Evolutionary conservation across 768 basidiomycete species (phyloP).

Genomic region (Antrodiella citrinella): DNA sequence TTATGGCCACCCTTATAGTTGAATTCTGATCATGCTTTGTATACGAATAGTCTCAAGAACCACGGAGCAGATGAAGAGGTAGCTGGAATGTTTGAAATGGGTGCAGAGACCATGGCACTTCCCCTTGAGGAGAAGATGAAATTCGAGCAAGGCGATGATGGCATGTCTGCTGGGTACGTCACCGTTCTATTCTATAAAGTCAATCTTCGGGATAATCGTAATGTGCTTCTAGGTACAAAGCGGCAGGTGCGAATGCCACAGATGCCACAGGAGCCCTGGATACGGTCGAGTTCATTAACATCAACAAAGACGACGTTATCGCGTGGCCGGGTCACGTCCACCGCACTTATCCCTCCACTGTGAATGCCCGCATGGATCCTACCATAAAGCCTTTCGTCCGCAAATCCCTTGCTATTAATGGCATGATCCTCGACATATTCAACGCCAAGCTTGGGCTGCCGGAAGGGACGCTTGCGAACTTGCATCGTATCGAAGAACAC

Average conservation of each 20-base stretch:
- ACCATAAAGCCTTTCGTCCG: slow-evolving; percentile 23
- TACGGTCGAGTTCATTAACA: slow-evolving; percentile 29
- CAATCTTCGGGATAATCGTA: not conserved
- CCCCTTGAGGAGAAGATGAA: slow-evolving; percentile 34
- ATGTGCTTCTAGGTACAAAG: slow-evolving; percentile 17
- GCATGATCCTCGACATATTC: slow-evolving; percentile 23
- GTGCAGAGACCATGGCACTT: slow-evolving; percentile 32
- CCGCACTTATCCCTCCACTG: slow-evolving; percentile 25
- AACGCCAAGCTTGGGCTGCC: slow-evolving; percentile 26
- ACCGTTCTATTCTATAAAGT: not conserved
- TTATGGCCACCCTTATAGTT: not conserved
- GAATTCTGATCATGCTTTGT: not conserved
- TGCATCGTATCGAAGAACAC: slow-evolving; percentile 19
- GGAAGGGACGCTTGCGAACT: slow-evolving; percentile 17
- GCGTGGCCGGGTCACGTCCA: slow-evolving; percentile 23
- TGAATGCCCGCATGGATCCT: slow-evolving; percentile 21
- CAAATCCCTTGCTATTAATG: slow-evolving; percentile 22
- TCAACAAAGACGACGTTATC: slow-evolving; percentile 29
- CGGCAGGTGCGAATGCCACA: slow-evolving; percentile 24
- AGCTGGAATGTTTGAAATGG: slow-evolving; percentile 34
- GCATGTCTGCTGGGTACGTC: slow-evolving; percentile 30
- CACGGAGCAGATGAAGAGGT: slow-evolving; percentile 31
- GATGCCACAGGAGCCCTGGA: slow-evolving; percentile 26
- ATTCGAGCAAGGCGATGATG: slow-evolving; percentile 36
- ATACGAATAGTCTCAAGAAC: slow-evolving; percentile 37